A percentile compares a stretch with the other conserved stretches of the same genome.
Evolutionary conservation across 768 basidiomycete species (phyloP).

Genomic region (Paxillus rubicundulus): DNA sequence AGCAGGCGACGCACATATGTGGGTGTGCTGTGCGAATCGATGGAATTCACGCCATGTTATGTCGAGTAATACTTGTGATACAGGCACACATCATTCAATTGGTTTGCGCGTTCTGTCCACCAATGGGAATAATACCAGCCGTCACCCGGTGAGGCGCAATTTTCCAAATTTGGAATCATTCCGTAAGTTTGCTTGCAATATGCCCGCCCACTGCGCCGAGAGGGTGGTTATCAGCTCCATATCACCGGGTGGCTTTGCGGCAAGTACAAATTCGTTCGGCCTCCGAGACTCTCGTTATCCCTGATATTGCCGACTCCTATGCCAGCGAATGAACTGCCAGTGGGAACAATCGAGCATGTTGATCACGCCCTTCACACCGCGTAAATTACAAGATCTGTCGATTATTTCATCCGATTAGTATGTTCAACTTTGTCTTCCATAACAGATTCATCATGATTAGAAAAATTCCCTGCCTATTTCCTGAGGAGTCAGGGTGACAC

Average conservation of each 20-base stretch:
- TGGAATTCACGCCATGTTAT: neutral
- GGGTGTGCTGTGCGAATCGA: neutral
- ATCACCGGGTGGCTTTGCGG: slow-evolving; percentile 11
- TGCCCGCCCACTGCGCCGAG: neutral
- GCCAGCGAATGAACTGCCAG: neutral
- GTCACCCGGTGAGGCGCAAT: slow-evolving; percentile 20
- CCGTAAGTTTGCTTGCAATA: neutral
- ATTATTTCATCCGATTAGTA: slow-evolving; percentile 3
- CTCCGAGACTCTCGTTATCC: slow-evolving; percentile 16
- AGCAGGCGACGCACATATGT: no score
- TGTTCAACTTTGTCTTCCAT: slow-evolving; percentile 1
- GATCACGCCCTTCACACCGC: neutral
- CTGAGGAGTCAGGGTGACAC: no score
- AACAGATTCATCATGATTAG: neutral
- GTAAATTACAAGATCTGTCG: slow-evolving; percentile 16
- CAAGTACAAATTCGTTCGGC: slow-evolving; percentile 6
- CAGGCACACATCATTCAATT: slow-evolving; percentile 1
- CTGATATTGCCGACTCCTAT: slow-evolving; percentile 6
- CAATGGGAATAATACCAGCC: slow-evolving; percentile 17
- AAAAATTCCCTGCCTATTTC: no score
- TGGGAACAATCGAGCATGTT: neutral
- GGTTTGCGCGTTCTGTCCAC: neutral
- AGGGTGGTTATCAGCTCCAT: slow-evolving; percentile 11
- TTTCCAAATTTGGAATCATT: slow-evolving; percentile 16
- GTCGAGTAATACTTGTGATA: neutral